These are phyloP conservation scores for Eucalyptus decipiens DNA, from an alignment of 345 rosid species.

Conservation along the genomic window DNA sequence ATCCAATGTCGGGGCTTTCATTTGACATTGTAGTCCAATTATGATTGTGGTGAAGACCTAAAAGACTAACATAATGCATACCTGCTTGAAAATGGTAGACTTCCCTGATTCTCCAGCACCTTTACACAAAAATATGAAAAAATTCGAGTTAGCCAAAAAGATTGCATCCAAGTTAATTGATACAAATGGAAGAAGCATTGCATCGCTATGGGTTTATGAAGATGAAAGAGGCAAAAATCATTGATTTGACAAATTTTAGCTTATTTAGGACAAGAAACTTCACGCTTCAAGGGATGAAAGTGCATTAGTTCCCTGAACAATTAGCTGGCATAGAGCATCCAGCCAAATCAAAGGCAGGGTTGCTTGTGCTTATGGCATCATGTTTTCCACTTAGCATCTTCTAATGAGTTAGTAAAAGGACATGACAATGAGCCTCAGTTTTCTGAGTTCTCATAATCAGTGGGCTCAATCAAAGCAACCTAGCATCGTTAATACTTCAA, in stretches of 20 bases:
- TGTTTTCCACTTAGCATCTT: background rate
- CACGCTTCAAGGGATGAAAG: background rate
- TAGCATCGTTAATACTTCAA: background rate
- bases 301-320: background rate
- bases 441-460: background rate
- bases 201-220: background rate
- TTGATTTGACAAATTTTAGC: background rate
- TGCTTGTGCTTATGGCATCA: background rate
- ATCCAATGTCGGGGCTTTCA: background rate
- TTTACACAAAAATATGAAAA: conserved; percentile 8
- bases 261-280: background rate
- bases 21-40: background rate
- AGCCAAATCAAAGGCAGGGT: background rate
- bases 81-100: conserved; percentile 99
- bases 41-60: background rate
- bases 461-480: background rate
- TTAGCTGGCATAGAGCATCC: background rate
- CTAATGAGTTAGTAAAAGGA: background rate
- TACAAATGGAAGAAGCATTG: background rate
- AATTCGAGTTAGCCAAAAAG: background rate
- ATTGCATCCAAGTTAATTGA: background rate
- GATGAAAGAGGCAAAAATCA: background rate
- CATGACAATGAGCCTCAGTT: background rate
- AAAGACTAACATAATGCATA: background rate
- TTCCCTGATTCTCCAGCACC: conserved; percentile 99